Conservation (phyloP, 345 rosid species). For the Sisymbrium irio region DNA sequence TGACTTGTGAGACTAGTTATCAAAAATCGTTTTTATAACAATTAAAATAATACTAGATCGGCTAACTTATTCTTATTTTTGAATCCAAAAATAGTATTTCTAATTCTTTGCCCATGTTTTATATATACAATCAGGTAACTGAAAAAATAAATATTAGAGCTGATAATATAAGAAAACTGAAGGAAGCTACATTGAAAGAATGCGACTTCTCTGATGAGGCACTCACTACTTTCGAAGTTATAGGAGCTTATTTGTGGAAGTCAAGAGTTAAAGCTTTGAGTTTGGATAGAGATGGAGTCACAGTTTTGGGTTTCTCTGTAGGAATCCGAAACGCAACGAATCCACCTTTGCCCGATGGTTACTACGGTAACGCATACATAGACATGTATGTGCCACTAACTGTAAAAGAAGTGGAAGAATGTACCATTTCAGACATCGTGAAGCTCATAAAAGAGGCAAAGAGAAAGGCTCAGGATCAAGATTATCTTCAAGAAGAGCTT, state of each 20-base stretch:
- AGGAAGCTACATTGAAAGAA: constrained; percentile 14
- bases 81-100: not conserved
- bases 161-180: constrained; percentile 6
- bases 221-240: constrained; percentile 21
- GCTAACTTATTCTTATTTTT: not conserved
- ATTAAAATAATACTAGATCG: no score
- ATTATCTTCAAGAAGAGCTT: constrained; percentile 17
- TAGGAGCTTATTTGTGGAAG: constrained; percentile 25
- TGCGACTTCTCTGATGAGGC: not conserved
- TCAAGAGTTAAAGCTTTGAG: constrained; percentile 21
- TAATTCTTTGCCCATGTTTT: not conserved
- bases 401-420: constrained; percentile 15
- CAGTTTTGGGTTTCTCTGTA: constrained; percentile 1
- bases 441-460: constrained; percentile 26
- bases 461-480: constrained; percentile 4
- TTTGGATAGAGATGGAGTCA: constrained; percentile 20
- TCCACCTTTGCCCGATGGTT: constrained; percentile 25
- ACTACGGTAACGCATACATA: constrained; percentile 26
- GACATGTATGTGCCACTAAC: constrained; percentile 15
- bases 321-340: constrained; percentile 11
- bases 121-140: constrained; percentile 14
- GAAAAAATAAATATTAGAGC: constrained; percentile 8
- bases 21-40: no score
- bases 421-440: not conserved
- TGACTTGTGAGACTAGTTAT: no score